These are phyloP conservation scores for Naumovozyma baii DNA, from an alignment of 805 yeast genomes.

Conservation along the genomic window DNA sequence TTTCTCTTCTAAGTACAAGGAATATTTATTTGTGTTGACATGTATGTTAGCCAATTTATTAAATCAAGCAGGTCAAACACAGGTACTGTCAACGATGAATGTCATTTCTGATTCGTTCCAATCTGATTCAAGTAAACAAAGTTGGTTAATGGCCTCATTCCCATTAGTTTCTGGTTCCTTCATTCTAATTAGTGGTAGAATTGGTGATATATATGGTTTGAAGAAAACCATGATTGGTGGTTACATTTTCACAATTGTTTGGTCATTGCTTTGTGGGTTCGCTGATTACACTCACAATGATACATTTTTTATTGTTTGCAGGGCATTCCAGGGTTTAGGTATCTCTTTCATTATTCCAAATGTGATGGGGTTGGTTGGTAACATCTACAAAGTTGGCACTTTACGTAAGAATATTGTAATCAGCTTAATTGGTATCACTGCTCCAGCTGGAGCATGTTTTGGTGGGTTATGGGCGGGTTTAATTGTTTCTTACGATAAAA, in stretches of 20 bases:
- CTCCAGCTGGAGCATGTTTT: conserved; percentile 50
- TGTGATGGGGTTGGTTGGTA: conserved; percentile 47
- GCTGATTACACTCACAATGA: conserved; percentile 41
- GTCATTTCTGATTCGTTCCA: conserved; percentile 29
- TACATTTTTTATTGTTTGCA: conserved; percentile 40
- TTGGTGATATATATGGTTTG: conserved; percentile 67
- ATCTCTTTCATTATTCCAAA: conserved; percentile 50
- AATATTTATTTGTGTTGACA: conserved; percentile 21
- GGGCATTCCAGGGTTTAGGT: conserved; percentile 58
- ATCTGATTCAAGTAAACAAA: conserved; percentile 28
- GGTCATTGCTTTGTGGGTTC: conserved; percentile 55
- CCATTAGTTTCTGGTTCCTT: conserved; percentile 66
- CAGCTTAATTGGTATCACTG: conserved; percentile 47
- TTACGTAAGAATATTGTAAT: conserved; percentile 41
- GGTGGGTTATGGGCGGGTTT: conserved; percentile 46
- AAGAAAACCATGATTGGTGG: conserved; percentile 46
- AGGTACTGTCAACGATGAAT: conserved; percentile 31
- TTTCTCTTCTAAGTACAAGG: conserved; percentile 14
- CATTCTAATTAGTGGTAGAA: conserved; percentile 54
- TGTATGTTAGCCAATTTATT: conserved; percentile 32
- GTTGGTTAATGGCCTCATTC: conserved; percentile 67
- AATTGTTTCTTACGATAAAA: conserved; percentile 20
- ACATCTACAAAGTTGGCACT: conserved; percentile 36
- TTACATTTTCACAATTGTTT: conserved; percentile 43
- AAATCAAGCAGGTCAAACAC: conserved; percentile 35